A percentile compares a stretch with the other conserved stretches of the same genome.
These are phyloP conservation scores for Candida labiduridarum DNA, from an alignment of 1,139 yeast species.

Conservation along the genomic window DNA sequence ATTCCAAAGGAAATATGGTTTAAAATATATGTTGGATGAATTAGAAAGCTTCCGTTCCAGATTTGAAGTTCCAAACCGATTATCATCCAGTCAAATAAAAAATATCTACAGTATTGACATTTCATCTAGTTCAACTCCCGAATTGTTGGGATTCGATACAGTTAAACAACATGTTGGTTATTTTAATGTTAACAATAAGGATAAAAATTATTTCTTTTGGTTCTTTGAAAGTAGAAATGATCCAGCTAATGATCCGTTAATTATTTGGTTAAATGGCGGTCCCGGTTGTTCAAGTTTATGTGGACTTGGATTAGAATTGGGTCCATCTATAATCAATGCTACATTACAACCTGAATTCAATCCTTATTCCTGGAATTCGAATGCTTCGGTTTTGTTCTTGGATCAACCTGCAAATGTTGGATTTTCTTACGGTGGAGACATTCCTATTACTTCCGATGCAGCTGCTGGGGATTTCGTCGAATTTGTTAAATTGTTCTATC, in stretches of 20 bases:
- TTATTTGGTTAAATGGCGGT: constrained; percentile 58
- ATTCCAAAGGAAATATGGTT: not conserved
- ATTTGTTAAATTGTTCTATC: constrained; percentile 79
- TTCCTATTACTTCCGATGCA: constrained; percentile 68
- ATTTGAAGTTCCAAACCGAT: not conserved
- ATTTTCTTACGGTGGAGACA: constrained; percentile 59
- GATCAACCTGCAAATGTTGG: constrained; percentile 52
- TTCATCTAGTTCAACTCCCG: constrained; percentile 32
- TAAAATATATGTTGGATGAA: not conserved
- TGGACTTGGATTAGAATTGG: constrained; percentile 37
- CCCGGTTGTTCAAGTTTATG: constrained; percentile 71
- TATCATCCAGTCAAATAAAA: not conserved
- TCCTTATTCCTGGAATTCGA: constrained; percentile 37
- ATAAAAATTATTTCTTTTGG: constrained; percentile 58
- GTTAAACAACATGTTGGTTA: constrained; percentile 82
- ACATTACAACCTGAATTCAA: constrained; percentile 29
- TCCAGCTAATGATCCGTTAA: constrained; percentile 34
- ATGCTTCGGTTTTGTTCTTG: constrained; percentile 37
- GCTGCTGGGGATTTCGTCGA: constrained; percentile 92
- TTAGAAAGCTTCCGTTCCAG: not conserved
- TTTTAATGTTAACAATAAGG: constrained; percentile 68
- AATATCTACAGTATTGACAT: constrained; percentile 1
- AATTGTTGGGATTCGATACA: constrained; percentile 64
- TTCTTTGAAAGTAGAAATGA: constrained; percentile 39
- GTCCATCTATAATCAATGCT: constrained; percentile 30